Base-by-base conservation (phyloP, 2,329 filamentous ascomycete genomes). In the Botryotinia calthae region DNA sequence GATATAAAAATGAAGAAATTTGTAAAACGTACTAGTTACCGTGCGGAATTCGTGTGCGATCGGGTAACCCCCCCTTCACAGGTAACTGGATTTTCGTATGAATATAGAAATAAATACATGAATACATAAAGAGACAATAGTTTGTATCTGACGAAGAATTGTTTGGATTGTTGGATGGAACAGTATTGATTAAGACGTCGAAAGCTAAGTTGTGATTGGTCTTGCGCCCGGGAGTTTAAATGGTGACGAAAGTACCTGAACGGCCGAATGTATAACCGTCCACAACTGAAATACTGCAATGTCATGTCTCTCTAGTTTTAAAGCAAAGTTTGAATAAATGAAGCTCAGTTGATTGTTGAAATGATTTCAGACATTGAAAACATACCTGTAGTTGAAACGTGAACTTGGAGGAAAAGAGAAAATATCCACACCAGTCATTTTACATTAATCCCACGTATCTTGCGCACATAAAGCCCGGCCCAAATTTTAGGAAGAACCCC, bases 1-100 rank as follows among this genome's bases (percentile, higher is more conserved):
- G 63, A 65, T 65, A 65, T 51, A 65, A 48, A 65, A n/a, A 31
- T n/a, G 51, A 28, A 37, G 31, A 61, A 65, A 37, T 65, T n/a
- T 22, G 12, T 20, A 37, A 48, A 64, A 51, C 44, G 20, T 48
- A 51, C 28, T 9, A n/a, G 22, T 22, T 34, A 37, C 28, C 28
- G 18, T 51, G 9, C 12, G 42, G 20, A 7, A 22, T 48, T 48
- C 10, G 10, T 42, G 25, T 65, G 16, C n/a, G 3, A 37, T 12
- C 31, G 2, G 12, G 25, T 37, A 25, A n/a, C 5, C 31, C 22
- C 28, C n/a, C 63, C 63, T 51, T n/a, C 4, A 25, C 18, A 48
- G 31, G 20, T 10, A 37, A n/a, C 37, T 48, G 20, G 34, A 14
- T 14, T 48, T 65, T 65, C 31, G 31, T 65, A 48, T 37, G 5